A percentile compares a stretch with the other conserved stretches of the same genome.
Conservation (phyloP, 179 eudicot species). For the Sideroxylon spinosum region DNA sequence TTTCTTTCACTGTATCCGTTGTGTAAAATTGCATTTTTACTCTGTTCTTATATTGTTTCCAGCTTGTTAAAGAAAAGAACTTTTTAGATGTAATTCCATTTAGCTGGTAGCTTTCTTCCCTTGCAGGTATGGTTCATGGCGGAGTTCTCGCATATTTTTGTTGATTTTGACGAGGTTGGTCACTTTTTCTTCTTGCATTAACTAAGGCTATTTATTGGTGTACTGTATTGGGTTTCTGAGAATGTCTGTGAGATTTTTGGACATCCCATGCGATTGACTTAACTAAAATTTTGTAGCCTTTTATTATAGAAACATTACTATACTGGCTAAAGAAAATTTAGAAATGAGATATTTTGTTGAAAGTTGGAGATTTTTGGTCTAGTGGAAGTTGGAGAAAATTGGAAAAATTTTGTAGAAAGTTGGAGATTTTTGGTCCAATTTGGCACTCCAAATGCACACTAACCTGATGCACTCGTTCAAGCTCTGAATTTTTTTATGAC, state of each 20-base stretch:
- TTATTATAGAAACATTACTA: background rate
- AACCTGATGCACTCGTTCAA: too few relatives aligned
- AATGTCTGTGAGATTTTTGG: background rate
- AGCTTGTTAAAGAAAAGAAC: too few relatives aligned
- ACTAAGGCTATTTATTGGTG: background rate
- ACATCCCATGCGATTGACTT: background rate
- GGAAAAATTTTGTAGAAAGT: too few relatives aligned
- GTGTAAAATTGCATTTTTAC: background rate
- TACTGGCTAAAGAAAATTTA: background rate
- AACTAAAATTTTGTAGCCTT: background rate
- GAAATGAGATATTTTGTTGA: background rate
- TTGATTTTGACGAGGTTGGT: constrained; percentile 68
- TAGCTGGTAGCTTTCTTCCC: background rate
- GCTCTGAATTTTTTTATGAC: too few relatives aligned
- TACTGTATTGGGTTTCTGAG: background rate
- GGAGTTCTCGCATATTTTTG: constrained; percentile 69
- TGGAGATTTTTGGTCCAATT: too few relatives aligned
- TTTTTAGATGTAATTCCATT: background rate
- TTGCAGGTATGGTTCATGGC: constrained; percentile 97
- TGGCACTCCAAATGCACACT: too few relatives aligned
- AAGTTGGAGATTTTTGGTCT: too few relatives aligned
- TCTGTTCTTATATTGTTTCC: background rate
- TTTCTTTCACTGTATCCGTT: background rate
- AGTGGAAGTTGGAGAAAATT: too few relatives aligned
- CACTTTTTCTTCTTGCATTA: background rate